Percentiles rank a stretch among this genome's conserved stretches.
Conservation (phyloP, 805 yeast genomes). For the Wickerhamomyces bovis region DNA sequence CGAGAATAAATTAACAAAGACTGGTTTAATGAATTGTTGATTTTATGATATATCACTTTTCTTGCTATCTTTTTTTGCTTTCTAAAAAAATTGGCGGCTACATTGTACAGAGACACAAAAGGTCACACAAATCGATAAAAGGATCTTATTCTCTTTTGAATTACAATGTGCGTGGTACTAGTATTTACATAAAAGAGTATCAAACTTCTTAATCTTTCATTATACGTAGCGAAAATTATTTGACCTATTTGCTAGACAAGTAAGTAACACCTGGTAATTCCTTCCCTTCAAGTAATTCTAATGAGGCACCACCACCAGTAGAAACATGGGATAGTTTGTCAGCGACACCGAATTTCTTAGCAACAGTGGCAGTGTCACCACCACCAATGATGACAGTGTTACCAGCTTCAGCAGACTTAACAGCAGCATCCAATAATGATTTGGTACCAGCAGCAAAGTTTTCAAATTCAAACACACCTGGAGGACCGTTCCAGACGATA, state of each 20-base stretch:
- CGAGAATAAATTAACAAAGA: too few relatives aligned
- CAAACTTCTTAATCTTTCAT: background rate
- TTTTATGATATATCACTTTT: too few relatives aligned
- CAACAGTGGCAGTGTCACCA: constrained; percentile 99
- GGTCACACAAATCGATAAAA: too few relatives aligned
- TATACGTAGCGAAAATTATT: too few relatives aligned
- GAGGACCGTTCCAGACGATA: constrained; percentile 99
- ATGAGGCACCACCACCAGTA: constrained; percentile 99
- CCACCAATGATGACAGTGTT: constrained; percentile 94
- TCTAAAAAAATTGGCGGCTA: too few relatives aligned
- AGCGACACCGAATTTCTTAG: constrained; percentile 95
- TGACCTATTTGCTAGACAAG: constrained; percentile 66
- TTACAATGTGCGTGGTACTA: too few relatives aligned
- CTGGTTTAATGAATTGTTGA: too few relatives aligned
- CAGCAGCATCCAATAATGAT: constrained; percentile 82
- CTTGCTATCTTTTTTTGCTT: too few relatives aligned
- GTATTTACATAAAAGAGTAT: too few relatives aligned
- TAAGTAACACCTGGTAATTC: constrained; percentile 96
- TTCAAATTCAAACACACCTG: constrained; percentile 98
- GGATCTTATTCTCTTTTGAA: too few relatives aligned
- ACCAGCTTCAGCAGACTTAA: constrained; percentile 79
- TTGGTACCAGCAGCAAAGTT: constrained; percentile 89
- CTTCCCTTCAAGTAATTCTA: constrained; percentile 98
- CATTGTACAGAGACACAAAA: too few relatives aligned
- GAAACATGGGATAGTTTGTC: constrained; percentile 97